A percentile compares a stretch with the other conserved stretches of the same genome.
These are phyloP conservation scores for Porogramme epimiltina DNA, from an alignment of 1,284 basidiomycete species.

Conservation along the genomic window DNA sequence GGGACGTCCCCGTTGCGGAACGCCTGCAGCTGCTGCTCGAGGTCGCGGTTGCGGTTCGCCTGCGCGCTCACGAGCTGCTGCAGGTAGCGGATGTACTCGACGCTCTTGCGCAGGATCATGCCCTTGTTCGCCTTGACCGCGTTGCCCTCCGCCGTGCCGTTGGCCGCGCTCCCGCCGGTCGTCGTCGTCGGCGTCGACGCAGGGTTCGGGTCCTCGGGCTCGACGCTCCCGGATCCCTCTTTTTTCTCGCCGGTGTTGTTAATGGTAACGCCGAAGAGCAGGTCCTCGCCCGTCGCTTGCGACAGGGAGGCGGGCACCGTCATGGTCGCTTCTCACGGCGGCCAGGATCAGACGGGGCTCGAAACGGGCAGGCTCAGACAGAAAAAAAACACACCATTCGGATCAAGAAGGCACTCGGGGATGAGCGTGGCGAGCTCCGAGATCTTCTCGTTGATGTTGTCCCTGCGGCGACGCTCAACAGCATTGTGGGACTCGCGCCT, in stretches of 20 bases:
- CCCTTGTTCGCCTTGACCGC: slow-evolving; percentile 86
- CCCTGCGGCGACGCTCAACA: slow-evolving; percentile 83
- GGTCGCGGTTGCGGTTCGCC: slow-evolving; percentile 71
- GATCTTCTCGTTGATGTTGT: slow-evolving; percentile 96
- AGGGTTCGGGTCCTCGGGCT: slow-evolving; percentile 24
- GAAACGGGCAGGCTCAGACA: too few relatives aligned
- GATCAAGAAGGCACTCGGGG: slow-evolving; percentile 80
- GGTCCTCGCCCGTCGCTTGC: slow-evolving; percentile 30
- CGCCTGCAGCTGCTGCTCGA: slow-evolving; percentile 64
- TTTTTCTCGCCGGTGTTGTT: slow-evolving; percentile 25
- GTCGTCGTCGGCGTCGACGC: slow-evolving; percentile 20
- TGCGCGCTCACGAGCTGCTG: slow-evolving; percentile 83
- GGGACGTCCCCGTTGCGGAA: slow-evolving; percentile 35
- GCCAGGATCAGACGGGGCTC: background rate
- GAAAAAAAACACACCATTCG: slow-evolving; percentile 42
- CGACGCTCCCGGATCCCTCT: slow-evolving; percentile 20
- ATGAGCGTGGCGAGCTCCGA: slow-evolving; percentile 86
- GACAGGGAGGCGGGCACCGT: slow-evolving; percentile 34
- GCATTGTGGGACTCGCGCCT: slow-evolving; percentile 89
- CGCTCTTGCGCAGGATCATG: slow-evolving; percentile 85
- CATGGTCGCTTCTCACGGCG: slow-evolving; percentile 23
- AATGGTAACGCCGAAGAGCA: slow-evolving; percentile 28
- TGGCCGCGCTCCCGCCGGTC: slow-evolving; percentile 24
- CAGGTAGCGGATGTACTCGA: slow-evolving; percentile 86
- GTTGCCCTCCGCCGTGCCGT: slow-evolving; percentile 22